phyloP scores from a whole-genome alignment of 2,329 filamentous ascomycete genomes.

The Sporothrix brasiliensis region DNA sequence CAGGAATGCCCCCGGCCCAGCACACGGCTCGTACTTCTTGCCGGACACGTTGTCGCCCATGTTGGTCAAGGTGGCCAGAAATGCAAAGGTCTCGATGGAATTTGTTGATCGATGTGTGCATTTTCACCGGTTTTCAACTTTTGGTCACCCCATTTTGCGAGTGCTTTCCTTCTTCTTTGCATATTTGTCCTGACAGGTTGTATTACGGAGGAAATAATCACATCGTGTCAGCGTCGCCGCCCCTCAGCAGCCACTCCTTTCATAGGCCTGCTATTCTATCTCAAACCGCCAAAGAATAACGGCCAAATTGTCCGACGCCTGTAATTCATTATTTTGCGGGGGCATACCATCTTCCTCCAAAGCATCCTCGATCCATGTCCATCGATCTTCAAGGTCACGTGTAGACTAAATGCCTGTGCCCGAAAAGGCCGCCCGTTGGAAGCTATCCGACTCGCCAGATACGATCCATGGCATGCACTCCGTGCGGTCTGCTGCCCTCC shows the following conservation, averaged over 20 bases:
- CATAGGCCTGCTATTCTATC: too few species aligned
- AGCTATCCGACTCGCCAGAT: conserved; percentile 4
- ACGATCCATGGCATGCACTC: neutral
- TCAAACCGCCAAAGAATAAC: neutral
- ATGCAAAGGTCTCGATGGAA: too few species aligned
- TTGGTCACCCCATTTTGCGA: too few species aligned
- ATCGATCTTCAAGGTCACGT: conserved; percentile 20
- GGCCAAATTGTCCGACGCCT: conserved; percentile 7
- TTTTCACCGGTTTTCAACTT: too few species aligned
- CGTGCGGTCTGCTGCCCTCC: neutral
- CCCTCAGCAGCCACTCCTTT: neutral
- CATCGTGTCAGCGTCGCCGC: too few species aligned
- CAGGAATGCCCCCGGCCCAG: conserved; percentile 49
- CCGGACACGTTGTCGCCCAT: too few species aligned
- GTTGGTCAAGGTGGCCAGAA: too few species aligned
- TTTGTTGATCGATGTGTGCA: too few species aligned
- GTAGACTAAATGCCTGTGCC: neutral
- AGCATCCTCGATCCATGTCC: neutral
- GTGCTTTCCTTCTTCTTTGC: too few species aligned
- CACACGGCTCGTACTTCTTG: conserved; percentile 56
- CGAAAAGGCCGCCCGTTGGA: conserved; percentile 9
- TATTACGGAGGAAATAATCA: too few species aligned
- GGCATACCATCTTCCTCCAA: neutral
- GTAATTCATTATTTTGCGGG: neutral
- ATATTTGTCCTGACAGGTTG: too few species aligned